These are phyloP conservation scores for Entomophthora muscae DNA, from an alignment of 371 early-diverging fungal genomes.

Conservation along the genomic window DNA sequence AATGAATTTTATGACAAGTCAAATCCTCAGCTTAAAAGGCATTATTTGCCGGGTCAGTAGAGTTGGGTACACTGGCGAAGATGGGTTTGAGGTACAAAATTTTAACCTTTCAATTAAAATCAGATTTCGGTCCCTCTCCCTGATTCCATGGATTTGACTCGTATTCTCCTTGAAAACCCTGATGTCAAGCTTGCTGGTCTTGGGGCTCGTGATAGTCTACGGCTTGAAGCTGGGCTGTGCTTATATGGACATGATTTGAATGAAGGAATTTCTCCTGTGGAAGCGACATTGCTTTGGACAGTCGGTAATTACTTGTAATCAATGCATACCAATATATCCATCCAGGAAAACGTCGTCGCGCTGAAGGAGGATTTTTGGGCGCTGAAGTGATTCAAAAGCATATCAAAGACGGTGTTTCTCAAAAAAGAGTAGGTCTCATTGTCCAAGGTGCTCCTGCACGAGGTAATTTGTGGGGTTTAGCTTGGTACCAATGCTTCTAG, in stretches of 20 bases:
- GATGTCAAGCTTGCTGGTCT: conserved; percentile 85
- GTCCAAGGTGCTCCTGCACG: conserved; percentile 94
- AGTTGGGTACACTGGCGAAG: conserved; percentile 97
- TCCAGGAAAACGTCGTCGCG: conserved; percentile 51
- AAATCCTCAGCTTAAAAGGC: conserved; percentile 50
- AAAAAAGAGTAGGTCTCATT: conserved; percentile 76
- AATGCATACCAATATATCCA: not conserved
- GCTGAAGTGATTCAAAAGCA: conserved; percentile 67
- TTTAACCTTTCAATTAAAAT: not conserved
- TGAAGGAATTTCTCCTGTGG: conserved; percentile 80
- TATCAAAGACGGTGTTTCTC: conserved; percentile 59
- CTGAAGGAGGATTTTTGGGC: conserved; percentile 89
- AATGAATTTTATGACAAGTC: conserved; percentile 81
- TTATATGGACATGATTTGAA: conserved; percentile 92
- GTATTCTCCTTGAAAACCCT: conserved; percentile 47
- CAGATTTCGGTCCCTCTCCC: conserved; percentile 66
- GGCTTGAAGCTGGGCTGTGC: conserved; percentile 94
- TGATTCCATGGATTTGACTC: conserved; percentile 45
- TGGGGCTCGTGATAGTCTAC: conserved; percentile 86
- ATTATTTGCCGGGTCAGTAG: conserved; percentile 78
- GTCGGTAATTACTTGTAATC: conserved; percentile 31
- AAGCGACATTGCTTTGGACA: conserved; percentile 90
- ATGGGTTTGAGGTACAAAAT: conserved; percentile 82
- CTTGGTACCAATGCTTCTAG: conserved; percentile 12
- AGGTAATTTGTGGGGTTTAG: conserved; percentile 14